These are phyloP conservation scores for Paraphysoderma sedebokerense DNA, from an alignment of 371 early-diverging fungal genomes.

Conservation along the genomic window DNA sequence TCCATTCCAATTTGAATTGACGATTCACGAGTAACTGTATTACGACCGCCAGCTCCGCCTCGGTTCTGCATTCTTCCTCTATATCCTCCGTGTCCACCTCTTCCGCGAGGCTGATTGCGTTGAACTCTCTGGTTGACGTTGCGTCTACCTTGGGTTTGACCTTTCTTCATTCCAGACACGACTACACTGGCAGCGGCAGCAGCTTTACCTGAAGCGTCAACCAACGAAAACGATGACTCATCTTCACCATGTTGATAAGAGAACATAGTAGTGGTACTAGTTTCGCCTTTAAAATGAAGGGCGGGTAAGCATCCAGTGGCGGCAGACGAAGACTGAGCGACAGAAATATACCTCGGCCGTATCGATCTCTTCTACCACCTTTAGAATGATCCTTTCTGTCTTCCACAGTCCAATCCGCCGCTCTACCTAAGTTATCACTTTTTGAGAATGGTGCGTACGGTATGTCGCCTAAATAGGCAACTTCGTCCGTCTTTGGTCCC, in stretches of 20 bases:
- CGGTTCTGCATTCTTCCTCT: not conserved
- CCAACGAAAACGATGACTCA: constrained; percentile 88
- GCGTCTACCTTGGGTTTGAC: no score
- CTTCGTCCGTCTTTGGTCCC: no score
- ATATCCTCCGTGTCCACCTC: not conserved
- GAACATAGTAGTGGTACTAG: constrained; percentile 31
- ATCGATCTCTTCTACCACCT: constrained; percentile 18
- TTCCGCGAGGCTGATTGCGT: not conserved
- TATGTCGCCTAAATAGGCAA: no score
- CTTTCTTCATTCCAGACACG: not conserved
- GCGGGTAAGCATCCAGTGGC: not conserved
- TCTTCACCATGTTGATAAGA: constrained; percentile 81
- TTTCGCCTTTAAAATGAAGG: not conserved
- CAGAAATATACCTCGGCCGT: constrained; percentile 29
- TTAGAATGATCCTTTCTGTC: constrained; percentile 28
- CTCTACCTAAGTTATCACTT: constrained; percentile 80
- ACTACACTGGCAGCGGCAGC: constrained; percentile 11
- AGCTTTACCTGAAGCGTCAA: constrained; percentile 54
- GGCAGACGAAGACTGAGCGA: not conserved
- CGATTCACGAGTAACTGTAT: constrained; percentile 46
- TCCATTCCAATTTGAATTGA: constrained; percentile 72
- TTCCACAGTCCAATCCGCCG: constrained; percentile 79
- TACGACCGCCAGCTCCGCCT: constrained; percentile 13
- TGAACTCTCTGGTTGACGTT: not conserved
- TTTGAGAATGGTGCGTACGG: constrained; percentile 93